phyloP scores from a whole-genome alignment of 2,329 filamentous ascomycete genomes.

The Penicillium sp. region DNA sequence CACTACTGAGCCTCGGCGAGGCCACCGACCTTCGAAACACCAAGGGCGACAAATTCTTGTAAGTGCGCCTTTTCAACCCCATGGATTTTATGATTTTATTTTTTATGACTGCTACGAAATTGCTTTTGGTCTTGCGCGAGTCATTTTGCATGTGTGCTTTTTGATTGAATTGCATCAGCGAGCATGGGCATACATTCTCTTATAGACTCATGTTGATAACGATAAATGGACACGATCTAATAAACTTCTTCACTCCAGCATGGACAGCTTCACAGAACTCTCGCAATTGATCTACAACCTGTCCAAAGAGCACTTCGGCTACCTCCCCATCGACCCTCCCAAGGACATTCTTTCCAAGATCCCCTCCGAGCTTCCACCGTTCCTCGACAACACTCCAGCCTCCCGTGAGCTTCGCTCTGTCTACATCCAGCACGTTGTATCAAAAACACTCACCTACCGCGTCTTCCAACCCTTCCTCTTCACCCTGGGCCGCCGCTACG shows the following conservation, averaged over 20 bases:
- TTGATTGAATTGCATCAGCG: slow-evolving; percentile 11
- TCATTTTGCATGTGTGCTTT: slow-evolving; percentile 17
- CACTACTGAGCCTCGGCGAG: slow-evolving; percentile 53
- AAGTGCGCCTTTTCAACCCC: slow-evolving; percentile 40
- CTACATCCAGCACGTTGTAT: slow-evolving; percentile 59
- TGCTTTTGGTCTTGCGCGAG: slow-evolving; percentile 24
- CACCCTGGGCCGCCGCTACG: slow-evolving; percentile 55
- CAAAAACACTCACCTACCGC: slow-evolving; percentile 57
- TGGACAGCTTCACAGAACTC: slow-evolving; percentile 55
- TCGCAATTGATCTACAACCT: slow-evolving; percentile 55
- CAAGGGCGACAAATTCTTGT: slow-evolving; percentile 54
- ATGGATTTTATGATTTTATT: slow-evolving; percentile 17
- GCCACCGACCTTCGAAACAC: slow-evolving; percentile 54
- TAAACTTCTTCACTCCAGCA: slow-evolving; percentile 44
- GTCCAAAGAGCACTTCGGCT: slow-evolving; percentile 54
- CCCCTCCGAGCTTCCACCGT: slow-evolving; percentile 55
- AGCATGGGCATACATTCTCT: slow-evolving; percentile 6
- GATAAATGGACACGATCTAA: slow-evolving; percentile 46
- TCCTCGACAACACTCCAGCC: slow-evolving; percentile 55
- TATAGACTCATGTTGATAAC: slow-evolving; percentile 35
- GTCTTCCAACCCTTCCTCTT: slow-evolving; percentile 63
- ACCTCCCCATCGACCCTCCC: slow-evolving; percentile 54
- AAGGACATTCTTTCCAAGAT: slow-evolving; percentile 55
- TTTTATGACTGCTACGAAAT: slow-evolving; percentile 18
- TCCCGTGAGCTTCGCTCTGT: slow-evolving; percentile 56